phyloP scores from a whole-genome alignment of 306 rosid genomes.

The Cucurbita argyrosperma region DNA sequence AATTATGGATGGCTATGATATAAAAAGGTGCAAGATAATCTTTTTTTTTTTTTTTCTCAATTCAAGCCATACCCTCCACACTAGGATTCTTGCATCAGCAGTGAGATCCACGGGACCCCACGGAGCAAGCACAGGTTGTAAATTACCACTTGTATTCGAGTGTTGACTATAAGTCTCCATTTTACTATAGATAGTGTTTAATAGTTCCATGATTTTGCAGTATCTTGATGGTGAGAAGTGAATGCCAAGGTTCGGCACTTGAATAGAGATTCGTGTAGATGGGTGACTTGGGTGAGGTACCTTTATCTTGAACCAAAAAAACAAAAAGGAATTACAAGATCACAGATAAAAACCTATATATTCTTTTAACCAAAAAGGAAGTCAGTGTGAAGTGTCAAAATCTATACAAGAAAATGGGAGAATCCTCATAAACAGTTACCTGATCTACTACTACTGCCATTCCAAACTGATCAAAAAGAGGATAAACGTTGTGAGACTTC shows the following conservation, averaged over 20 bases:
- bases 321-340: neutral
- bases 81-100: constrained; percentile 66
- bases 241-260: constrained; percentile 89
- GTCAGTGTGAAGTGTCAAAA: constrained; percentile 1
- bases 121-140: constrained; percentile 35
- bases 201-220: constrained; percentile 58
- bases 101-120: constrained; percentile 68
- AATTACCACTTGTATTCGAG: constrained; percentile 26
- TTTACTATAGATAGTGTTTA: constrained; percentile 39
- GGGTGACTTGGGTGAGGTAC: constrained; percentile 92
- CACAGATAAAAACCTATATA: neutral
- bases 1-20: neutral
- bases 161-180: constrained; percentile 53
- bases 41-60: neutral
- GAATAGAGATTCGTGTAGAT: constrained; percentile 68
- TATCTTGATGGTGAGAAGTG: constrained; percentile 82
- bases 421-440: constrained; percentile 28
- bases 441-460: constrained; percentile 86
- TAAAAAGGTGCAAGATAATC: neutral
- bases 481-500: constrained; percentile 30
- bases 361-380: neutral
- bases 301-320: constrained; percentile 44
- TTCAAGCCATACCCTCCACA: constrained; percentile 59
- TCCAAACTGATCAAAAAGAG: constrained; percentile 93
- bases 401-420: neutral